These are phyloP conservation scores for Rhizophora apiculata DNA, from an alignment of 345 rosid species.

Conservation along the genomic window DNA sequence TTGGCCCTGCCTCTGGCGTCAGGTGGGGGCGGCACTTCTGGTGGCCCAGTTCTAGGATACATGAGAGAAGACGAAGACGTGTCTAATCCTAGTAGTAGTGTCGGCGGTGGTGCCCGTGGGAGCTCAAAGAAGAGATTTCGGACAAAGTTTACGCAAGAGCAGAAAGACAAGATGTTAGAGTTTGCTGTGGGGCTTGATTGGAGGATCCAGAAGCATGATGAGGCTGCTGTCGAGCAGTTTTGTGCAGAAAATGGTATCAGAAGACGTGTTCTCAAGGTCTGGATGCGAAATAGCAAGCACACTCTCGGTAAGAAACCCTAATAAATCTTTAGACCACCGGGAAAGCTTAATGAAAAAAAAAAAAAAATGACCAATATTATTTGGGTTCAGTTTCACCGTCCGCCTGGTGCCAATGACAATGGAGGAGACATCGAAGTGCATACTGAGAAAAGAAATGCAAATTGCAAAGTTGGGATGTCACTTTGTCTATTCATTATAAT, in stretches of 20 bases:
- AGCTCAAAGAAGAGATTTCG: slow-evolving; percentile 56
- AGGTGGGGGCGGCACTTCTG: slow-evolving; percentile 20
- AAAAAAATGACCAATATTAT: background rate
- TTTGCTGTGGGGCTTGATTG: slow-evolving; percentile 84
- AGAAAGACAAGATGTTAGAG: slow-evolving; percentile 76
- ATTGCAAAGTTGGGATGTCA: slow-evolving; percentile 10
- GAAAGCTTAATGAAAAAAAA: background rate
- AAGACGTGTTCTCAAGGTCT: slow-evolving; percentile 89
- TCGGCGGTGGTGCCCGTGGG: slow-evolving; percentile 36
- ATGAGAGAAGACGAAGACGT: slow-evolving; percentile 69
- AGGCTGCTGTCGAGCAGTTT: slow-evolving; percentile 72
- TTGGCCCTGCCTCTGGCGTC: slow-evolving; percentile 52
- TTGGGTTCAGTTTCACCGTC: background rate
- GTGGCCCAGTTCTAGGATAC: slow-evolving; percentile 28
- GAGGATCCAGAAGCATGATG: slow-evolving; percentile 93
- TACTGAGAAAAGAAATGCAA: background rate
- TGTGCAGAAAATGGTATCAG: slow-evolving; percentile 68
- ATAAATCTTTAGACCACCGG: slow-evolving; percentile 2
- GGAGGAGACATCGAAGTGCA: background rate
- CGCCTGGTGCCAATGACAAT: background rate
- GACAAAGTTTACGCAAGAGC: slow-evolving; percentile 79
- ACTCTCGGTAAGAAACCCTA: slow-evolving; percentile 97
- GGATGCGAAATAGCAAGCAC: slow-evolving; percentile 99
- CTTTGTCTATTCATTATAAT: slow-evolving; percentile 1
- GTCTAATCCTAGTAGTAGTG: slow-evolving; percentile 87